Percentiles rank a stretch among this genome's conserved stretches.
Conservation (phyloP, 2,329 filamentous ascomycete species). For the Bipolaris gigantea region DNA sequence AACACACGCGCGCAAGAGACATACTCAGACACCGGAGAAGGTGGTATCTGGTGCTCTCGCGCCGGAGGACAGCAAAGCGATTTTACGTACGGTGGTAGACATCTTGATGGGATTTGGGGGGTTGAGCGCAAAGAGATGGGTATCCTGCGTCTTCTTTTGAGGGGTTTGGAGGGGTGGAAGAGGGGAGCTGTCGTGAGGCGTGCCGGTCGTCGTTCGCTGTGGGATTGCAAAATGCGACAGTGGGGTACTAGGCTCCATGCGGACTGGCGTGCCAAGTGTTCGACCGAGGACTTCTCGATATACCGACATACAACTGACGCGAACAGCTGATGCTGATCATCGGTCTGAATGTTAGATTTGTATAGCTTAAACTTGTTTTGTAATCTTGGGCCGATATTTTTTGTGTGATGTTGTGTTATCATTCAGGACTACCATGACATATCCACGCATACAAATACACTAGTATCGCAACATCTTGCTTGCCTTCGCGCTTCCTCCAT, state of each 20-base stretch:
- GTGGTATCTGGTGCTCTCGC: conserved; percentile 4
- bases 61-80: conserved; percentile 88
- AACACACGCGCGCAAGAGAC: conserved; percentile 20
- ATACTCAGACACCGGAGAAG: not conserved
- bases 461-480: not conserved
- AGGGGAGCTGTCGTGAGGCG: not conserved
- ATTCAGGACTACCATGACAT: not conserved
- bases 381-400: no score
- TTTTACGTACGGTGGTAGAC: conserved; percentile 89
- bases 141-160: conserved; percentile 73
- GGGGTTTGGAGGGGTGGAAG: not conserved
- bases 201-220: conserved; percentile 1
- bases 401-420: no score
- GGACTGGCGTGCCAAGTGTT: conserved; percentile 6
- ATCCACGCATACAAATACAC: no score
- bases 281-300: not conserved
- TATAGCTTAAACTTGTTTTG: no score
- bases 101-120: conserved; percentile 63
- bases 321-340: not conserved
- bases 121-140: conserved; percentile 77
- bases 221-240: conserved; percentile 11
- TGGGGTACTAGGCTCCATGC: conserved; percentile 4
- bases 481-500: no score
- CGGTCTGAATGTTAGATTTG: not conserved
- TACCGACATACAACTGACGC: not conserved